These are phyloP conservation scores for Zangia roseola DNA, from an alignment of 768 basidiomycete species.

Conservation along the genomic window DNA sequence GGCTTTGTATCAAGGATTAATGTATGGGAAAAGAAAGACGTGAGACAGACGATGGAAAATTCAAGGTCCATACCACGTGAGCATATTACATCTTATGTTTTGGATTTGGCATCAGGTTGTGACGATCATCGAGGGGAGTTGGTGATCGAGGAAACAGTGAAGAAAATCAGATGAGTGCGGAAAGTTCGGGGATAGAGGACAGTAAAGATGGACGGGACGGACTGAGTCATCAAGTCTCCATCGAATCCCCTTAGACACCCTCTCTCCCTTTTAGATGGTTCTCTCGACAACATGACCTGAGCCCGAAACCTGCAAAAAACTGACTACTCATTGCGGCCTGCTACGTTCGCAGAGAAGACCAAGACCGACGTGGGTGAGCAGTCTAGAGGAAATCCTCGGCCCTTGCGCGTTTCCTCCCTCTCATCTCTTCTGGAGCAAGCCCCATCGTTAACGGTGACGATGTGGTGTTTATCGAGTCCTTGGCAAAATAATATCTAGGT, in stretches of 20 bases:
- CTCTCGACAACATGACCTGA: conserved; percentile 18
- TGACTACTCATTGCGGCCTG: conserved; percentile 30
- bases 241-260: conserved; percentile 15
- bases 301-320: conserved; percentile 32
- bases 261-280: not conserved
- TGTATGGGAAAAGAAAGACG: conserved; percentile 8
- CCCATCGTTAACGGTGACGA: conserved; percentile 25
- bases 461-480: conserved; percentile 34
- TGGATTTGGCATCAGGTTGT: conserved; percentile 6
- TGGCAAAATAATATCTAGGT: conserved; percentile 57
- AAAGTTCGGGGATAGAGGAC: conserved; percentile 19
- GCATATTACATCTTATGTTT: conserved; percentile 14
- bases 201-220: conserved; percentile 36
- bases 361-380: conserved; percentile 25
- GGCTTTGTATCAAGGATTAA: conserved; percentile 24
- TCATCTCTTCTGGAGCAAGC: conserved; percentile 50
- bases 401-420: conserved; percentile 81
- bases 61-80: conserved; percentile 29
- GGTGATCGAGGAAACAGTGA: conserved; percentile 13
- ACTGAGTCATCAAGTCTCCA: conserved; percentile 35
- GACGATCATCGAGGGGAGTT: conserved; percentile 11
- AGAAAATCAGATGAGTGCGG: conserved; percentile 28
- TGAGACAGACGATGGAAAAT: conserved; percentile 21
- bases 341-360: conserved; percentile 26
- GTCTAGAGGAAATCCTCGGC: conserved; percentile 80